phyloP scores from a whole-genome alignment of 768 basidiomycete species.

The Leccinum obscurum region DNA sequence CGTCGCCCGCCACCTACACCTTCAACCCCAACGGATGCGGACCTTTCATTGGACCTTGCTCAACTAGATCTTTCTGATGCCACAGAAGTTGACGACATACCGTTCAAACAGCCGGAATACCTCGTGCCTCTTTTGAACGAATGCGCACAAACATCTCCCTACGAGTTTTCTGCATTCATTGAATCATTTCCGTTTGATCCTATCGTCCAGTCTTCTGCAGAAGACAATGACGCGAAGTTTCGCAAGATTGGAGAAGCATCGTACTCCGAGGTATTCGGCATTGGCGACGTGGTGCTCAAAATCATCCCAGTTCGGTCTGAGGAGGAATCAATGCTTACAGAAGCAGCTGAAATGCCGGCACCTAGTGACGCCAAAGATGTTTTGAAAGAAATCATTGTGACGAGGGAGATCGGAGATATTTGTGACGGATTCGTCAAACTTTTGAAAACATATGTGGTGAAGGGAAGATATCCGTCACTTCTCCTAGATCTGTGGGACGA shows the following conservation, averaged over 20 bases:
- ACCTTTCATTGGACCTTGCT: constrained; percentile 37
- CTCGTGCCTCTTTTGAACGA: constrained; percentile 67
- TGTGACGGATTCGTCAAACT: constrained; percentile 79
- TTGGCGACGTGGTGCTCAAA: constrained; percentile 88
- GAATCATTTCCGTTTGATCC: constrained; percentile 76
- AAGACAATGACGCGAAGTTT: constrained; percentile 44
- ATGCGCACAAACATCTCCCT: constrained; percentile 65
- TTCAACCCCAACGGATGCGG: constrained; percentile 53
- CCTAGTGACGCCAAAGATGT: constrained; percentile 75
- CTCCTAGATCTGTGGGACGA: constrained; percentile 87
- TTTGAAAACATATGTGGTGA: constrained; percentile 81
- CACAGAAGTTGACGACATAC: constrained; percentile 47
- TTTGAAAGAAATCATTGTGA: constrained; percentile 79
- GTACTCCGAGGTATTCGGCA: constrained; percentile 94
- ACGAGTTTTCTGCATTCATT: constrained; percentile 84
- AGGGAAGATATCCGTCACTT: constrained; percentile 78
- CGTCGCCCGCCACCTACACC: constrained; percentile 51
- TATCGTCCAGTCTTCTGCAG: constrained; percentile 44
- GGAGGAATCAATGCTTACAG: constrained; percentile 25
- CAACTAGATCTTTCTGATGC: constrained; percentile 48
- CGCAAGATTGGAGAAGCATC: constrained; percentile 95
- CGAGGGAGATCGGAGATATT: constrained; percentile 72
- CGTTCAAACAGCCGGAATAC: constrained; percentile 47
- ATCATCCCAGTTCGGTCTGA: constrained; percentile 76
- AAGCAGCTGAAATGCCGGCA: constrained; percentile 56